These are phyloP conservation scores for Hericium erinaceus DNA, from an alignment of 768 basidiomycete species.

Conservation along the genomic window DNA sequence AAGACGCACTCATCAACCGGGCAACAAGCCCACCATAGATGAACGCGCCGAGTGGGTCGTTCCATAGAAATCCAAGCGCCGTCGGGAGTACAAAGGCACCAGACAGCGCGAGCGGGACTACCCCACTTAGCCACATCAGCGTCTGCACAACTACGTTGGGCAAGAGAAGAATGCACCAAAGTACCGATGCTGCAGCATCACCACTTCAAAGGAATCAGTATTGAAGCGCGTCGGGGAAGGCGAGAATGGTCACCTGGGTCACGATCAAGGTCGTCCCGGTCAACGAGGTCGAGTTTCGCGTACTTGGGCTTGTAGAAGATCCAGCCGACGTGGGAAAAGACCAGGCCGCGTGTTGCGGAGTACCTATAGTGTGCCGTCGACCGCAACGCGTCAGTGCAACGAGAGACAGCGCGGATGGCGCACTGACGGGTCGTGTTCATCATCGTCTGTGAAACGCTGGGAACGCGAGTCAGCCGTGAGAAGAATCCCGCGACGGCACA, in stretches of 20 bases:
- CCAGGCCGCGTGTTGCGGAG: constrained; percentile 61
- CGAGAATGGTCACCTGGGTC: constrained; percentile 46
- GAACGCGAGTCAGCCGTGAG: neutral
- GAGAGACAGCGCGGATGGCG: neutral
- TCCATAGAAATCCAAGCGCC: constrained; percentile 44
- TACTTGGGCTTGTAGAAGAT: constrained; percentile 74
- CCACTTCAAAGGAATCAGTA: constrained; percentile 32
- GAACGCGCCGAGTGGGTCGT: constrained; percentile 57
- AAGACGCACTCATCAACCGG: constrained; percentile 43
- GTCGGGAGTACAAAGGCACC: constrained; percentile 49
- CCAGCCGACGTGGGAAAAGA: constrained; percentile 81
- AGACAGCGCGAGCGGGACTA: constrained; percentile 54
- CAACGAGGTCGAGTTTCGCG: constrained; percentile 49
- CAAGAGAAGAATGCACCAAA: constrained; percentile 37
- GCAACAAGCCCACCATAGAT: constrained; percentile 66
- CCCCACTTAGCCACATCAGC: neutral
- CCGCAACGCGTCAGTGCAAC: neutral
- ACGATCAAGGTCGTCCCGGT: constrained; percentile 55
- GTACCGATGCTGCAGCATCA: constrained; percentile 60
- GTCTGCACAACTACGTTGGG: neutral
- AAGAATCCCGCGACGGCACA: neutral
- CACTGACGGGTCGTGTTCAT: constrained; percentile 52
- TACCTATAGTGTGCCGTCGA: constrained; percentile 53
- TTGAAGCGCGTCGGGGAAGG: neutral
- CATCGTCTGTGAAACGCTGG: constrained; percentile 64